A percentile compares a stretch with the other conserved stretches of the same genome.
phyloP scores from a whole-genome alignment of 1,139 yeast species.

The Scheffersomyces stambukii region DNA sequence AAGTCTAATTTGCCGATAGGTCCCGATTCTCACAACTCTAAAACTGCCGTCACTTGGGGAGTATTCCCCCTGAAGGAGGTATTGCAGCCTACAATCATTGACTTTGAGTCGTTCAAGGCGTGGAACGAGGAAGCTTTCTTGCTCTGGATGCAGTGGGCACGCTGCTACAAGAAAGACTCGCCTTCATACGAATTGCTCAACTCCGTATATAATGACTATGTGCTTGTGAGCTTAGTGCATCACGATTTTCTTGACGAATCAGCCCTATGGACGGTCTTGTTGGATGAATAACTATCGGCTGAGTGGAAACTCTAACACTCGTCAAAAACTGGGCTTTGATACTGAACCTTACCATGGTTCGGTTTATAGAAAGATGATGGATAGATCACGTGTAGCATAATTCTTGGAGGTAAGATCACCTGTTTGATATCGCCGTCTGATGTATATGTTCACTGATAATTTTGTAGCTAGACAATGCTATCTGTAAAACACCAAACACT shows the following conservation, averaged over 20 bases:
- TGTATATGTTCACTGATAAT: too few species aligned
- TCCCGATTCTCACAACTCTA: slow-evolving; percentile 25
- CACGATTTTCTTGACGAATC: slow-evolving; percentile 75
- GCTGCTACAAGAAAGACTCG: slow-evolving; percentile 60
- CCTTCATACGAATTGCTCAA: slow-evolving; percentile 59
- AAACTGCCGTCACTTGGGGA: slow-evolving; percentile 93
- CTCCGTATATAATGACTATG: slow-evolving; percentile 56
- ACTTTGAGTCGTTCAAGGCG: slow-evolving; percentile 81
- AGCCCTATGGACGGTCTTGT: slow-evolving; percentile 72
- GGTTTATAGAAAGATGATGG: too few species aligned
- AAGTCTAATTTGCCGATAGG: slow-evolving; percentile 51
- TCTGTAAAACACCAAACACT: too few species aligned
- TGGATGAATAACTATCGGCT: slow-evolving; percentile 23
- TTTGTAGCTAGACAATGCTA: too few species aligned
- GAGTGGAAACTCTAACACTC: slow-evolving; percentile 11
- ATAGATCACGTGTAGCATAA: too few species aligned
- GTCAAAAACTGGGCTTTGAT: too few species aligned
- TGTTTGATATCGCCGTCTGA: too few species aligned
- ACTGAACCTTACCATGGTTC: too few species aligned
- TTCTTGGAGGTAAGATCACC: too few species aligned
- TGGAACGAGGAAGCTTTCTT: slow-evolving; percentile 94
- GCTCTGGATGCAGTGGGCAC: slow-evolving; percentile 90
- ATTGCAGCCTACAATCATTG: slow-evolving; percentile 83
- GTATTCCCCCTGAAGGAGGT: slow-evolving; percentile 86
- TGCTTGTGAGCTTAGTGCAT: slow-evolving; percentile 77